Percentiles rank a stretch among this genome's conserved stretches.
phyloP scores from a whole-genome alignment of 2,329 filamentous ascomycete genomes.

The Furcasterigmium sp. region DNA sequence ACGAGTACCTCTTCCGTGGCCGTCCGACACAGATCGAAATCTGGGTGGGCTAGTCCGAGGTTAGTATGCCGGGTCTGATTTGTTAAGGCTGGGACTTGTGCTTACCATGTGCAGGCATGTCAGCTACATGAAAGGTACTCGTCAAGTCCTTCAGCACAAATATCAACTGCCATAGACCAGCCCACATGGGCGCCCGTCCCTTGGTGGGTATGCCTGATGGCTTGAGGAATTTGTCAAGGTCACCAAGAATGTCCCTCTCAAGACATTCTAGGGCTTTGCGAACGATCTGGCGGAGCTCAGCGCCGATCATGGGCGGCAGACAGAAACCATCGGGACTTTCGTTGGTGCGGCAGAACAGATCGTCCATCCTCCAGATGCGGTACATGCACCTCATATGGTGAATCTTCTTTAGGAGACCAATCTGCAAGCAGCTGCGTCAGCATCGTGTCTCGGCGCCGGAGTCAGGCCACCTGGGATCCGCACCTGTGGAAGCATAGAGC shows the following conservation, averaged over 20 bases:
- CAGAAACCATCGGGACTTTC: conserved; percentile 3
- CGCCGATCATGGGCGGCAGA: conserved; percentile 33
- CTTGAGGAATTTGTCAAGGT: conserved; percentile 30
- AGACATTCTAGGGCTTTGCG: conserved; percentile 27
- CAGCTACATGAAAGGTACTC: conserved; percentile 18
- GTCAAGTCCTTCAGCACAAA: conserved; percentile 41
- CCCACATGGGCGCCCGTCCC: conserved; percentile 40
- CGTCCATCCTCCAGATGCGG: conserved; percentile 39
- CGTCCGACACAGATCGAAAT: neutral
- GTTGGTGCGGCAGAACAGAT: conserved; percentile 32
- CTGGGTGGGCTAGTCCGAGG: conserved; percentile 3
- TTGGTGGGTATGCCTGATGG: conserved; percentile 12
- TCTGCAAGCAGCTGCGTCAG: neutral
- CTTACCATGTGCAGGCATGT: neutral
- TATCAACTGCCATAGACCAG: conserved; percentile 43
- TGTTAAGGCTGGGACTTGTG: neutral
- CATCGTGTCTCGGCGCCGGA: neutral
- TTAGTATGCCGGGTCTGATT: neutral
- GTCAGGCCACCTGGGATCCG: neutral
- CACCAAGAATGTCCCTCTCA: conserved; percentile 33
- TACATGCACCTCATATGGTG: conserved; percentile 45
- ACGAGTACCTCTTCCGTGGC: conserved; percentile 8
- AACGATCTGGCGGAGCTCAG: conserved; percentile 33
- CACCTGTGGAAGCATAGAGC: conserved; percentile 2
- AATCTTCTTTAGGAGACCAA: conserved; percentile 34